These are phyloP conservation scores for Fusarium cyanostomum DNA, from an alignment of 2,329 filamentous ascomycete species.

Conservation along the genomic window DNA sequence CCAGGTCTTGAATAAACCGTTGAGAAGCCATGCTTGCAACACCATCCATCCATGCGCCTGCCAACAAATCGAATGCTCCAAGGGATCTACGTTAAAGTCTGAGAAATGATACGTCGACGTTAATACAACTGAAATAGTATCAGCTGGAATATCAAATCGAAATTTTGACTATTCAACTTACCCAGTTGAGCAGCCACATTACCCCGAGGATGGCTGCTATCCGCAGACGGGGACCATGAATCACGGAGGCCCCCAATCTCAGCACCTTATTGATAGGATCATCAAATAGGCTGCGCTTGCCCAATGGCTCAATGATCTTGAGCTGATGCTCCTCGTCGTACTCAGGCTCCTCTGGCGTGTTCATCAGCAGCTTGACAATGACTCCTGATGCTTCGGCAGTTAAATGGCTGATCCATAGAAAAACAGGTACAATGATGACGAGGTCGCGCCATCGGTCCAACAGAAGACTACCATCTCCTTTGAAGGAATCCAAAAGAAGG, in stretches of 20 bases:
- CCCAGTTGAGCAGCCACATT: constrained; percentile 42
- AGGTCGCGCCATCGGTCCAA: constrained; percentile 42
- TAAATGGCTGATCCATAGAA: constrained; percentile 43
- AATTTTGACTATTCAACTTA: background rate
- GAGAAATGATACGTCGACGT: background rate
- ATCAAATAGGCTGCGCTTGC: constrained; percentile 16
- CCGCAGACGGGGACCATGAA: constrained; percentile 17
- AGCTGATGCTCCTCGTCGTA: constrained; percentile 29
- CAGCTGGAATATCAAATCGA: background rate
- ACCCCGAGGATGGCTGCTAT: constrained; percentile 25
- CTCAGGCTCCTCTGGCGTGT: constrained; percentile 11
- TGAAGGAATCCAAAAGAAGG: constrained; percentile 48
- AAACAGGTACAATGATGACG: constrained; percentile 40
- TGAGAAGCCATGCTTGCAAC: background rate
- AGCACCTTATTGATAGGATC: constrained; percentile 1
- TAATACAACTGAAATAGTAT: constrained; percentile 29
- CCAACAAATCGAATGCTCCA: background rate
- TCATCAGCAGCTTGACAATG: constrained; percentile 40
- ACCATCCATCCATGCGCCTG: background rate
- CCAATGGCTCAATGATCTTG: constrained; percentile 38
- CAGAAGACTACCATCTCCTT: constrained; percentile 37
- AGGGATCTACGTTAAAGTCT: background rate
- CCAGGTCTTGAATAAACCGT: background rate
- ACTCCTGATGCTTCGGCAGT: constrained; percentile 38
- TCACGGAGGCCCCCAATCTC: background rate